phyloP scores from a whole-genome alignment of 345 rosid species.

The Camelina hispida region DNA sequence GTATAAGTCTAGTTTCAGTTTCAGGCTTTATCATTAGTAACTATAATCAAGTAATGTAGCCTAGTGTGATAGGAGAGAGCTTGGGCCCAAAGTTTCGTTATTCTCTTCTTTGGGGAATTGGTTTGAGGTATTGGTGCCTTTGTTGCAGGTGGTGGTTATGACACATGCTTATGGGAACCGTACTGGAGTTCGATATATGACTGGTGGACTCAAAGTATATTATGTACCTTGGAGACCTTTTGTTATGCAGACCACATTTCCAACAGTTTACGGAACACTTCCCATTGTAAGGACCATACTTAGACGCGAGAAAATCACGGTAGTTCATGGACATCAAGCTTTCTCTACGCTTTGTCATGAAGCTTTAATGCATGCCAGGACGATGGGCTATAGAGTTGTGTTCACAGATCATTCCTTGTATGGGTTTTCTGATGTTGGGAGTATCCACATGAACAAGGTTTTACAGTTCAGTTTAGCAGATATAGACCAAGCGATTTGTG shows the following conservation, averaged over 20 bases:
- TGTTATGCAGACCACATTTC: slow-evolving; percentile 82
- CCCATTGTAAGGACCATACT: slow-evolving; percentile 85
- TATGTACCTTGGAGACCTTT: slow-evolving; percentile 90
- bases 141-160: slow-evolving; percentile 84
- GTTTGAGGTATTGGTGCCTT: slow-evolving; percentile 5
- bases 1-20: background rate
- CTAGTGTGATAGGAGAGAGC: slow-evolving; percentile 4
- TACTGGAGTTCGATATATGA: slow-evolving; percentile 87
- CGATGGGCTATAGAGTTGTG: slow-evolving; percentile 88
- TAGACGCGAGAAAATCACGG: slow-evolving; percentile 71
- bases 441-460: slow-evolving; percentile 97
- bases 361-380: slow-evolving; percentile 92
- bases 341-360: slow-evolving; percentile 97
- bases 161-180: slow-evolving; percentile 96
- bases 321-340: slow-evolving; percentile 98
- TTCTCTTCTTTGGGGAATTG: background rate
- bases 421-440: slow-evolving; percentile 95
- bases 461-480: slow-evolving; percentile 94
- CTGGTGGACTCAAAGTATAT: slow-evolving; percentile 90
- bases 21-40: background rate
- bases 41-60: background rate
- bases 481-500: slow-evolving; percentile 93
- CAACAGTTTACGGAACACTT: slow-evolving; percentile 79
- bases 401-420: slow-evolving; percentile 95
- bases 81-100: background rate